Evolutionary conservation across 1,139 yeast genomes (phyloP), one percentile per base, ranked within the genome.

Genomic region (Diutina neorugosa): DNA sequence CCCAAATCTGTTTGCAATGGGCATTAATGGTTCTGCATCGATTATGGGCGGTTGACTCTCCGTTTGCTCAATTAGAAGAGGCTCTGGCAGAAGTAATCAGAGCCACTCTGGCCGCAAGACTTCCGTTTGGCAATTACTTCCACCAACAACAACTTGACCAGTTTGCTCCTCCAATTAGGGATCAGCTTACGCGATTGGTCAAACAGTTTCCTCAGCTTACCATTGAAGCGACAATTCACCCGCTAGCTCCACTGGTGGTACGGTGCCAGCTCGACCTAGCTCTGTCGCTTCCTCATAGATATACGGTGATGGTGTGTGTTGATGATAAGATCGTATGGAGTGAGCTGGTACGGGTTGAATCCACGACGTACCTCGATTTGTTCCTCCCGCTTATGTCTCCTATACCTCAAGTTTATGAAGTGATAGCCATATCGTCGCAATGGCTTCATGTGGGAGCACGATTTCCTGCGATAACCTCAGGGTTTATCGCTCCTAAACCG

Each of bases 21-120:
- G 84, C 93, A 63, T 86, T 88, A 60, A 84, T 87, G 82, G 85
- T 88, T 18, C 96, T 86, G 55, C 77, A 74, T 55, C 71, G 96
- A 54, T 74, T 88, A 71, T 94, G 99, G 99, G 62, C 81, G 14
- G 81, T 93, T 0, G 85, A 81, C 58, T 80, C 96, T 0, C 97
- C 98, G 0, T 78, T 94, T 55, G 73, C 97, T 57, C 98, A 93
- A 62, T 90, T 88, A 63, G 74, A 71, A 1, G 73, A 77, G 0
- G 87, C 84, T 37, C 94, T 96, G 0, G 58, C 60, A 0, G 94
- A 85, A 52, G 77, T 91, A 4, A 76, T 93, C 6, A 75, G 76
- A 56, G 83, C 85, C 48, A 81, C 90, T 0, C 98, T 94, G 64
- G 78, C 83, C 25, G 85, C 96, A 0, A 84, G 84, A 58, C 70